A percentile compares a stretch with the other conserved stretches of the same genome.
Conservation (phyloP, 2,329 filamentous ascomycete species). For the Claviceps sp. region DNA sequence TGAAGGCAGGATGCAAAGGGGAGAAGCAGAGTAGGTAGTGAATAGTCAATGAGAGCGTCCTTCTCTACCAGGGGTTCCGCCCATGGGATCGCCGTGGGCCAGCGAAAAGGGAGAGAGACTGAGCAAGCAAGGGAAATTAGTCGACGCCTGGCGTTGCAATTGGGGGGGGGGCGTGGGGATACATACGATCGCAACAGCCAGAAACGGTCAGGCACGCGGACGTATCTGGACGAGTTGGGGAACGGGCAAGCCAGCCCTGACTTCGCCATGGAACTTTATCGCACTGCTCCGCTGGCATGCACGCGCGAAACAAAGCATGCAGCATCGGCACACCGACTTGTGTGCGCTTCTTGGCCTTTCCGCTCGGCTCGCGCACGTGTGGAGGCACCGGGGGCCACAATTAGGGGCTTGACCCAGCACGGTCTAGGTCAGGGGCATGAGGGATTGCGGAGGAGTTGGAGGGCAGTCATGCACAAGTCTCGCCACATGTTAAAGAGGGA, state of each 20-base stretch:
- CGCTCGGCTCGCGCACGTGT: not conserved
- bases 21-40: constrained; percentile 7
- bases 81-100: not conserved
- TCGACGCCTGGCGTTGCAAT: not conserved
- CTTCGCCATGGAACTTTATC: not conserved
- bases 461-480: not conserved
- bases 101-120: not conserved
- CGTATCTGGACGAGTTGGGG: not conserved
- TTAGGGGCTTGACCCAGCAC: not conserved
- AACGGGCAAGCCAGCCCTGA: not conserved
- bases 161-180: not conserved
- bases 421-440: not conserved
- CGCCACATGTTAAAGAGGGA: not conserved
- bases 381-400: not conserved
- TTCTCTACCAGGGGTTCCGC: not conserved
- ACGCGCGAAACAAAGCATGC: not conserved
- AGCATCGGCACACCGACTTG: not conserved
- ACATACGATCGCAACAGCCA: not conserved
- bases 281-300: not conserved
- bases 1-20: constrained; percentile 7
- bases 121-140: constrained; percentile 3
- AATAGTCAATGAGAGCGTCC: constrained; percentile 1
- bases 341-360: not conserved
- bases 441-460: not conserved
- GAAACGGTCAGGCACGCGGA: not conserved